Evolutionary conservation across 2,329 filamentous ascomycete genomes (phyloP), one percentile per base, ranked within the genome.

Genomic region (Diaporthe sp.): DNA sequence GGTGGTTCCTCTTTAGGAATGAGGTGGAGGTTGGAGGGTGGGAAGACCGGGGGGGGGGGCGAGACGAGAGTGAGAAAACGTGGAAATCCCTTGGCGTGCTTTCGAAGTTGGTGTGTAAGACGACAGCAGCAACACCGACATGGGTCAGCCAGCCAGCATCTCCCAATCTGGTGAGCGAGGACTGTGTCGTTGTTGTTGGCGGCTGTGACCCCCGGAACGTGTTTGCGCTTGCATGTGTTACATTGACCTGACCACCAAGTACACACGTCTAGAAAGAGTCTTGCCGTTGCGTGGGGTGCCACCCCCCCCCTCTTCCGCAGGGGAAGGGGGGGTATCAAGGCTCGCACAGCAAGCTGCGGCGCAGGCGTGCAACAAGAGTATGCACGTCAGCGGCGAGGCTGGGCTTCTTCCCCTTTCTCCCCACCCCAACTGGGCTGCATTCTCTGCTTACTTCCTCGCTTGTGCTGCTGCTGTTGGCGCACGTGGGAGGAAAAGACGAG

Each of bases 311-410:
- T n/a, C n/a, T n/a, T n/a, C n/a, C n/a, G 47, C 4, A 13, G 30
- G 50, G 17, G 25, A 12, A 10, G 22, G 9, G 22, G 39, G 19
- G 37, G 44, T n/a, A 5, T 4, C 9, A 17, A 71, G 65, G 44
- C 71, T 73, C 59, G 51, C 71, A 68, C 3, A 25, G 58, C 37
- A 61, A 66, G 73, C 73, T 73, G 73, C 71, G 73, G 71, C 73
- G 59, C 35, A 53, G 73, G 69, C 32, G 69, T 71, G 37, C 25
- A 50, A 56, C 53, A 44, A 27, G 25, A 7, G 13, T 5, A 65
- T 32, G 39, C 51, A 70, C 51, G 32, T 47, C 63, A 70, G 42
- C 61, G 42, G 61, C 61, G 61, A 27, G 35, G 61, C 42, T 51
- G 27, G 42, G 15, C 3, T 8, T 15, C 25, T 22, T 44, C 19